phyloP scores from a whole-genome alignment of 2,329 filamentous ascomycete species.

The Colletotrichum scovillei region DNA sequence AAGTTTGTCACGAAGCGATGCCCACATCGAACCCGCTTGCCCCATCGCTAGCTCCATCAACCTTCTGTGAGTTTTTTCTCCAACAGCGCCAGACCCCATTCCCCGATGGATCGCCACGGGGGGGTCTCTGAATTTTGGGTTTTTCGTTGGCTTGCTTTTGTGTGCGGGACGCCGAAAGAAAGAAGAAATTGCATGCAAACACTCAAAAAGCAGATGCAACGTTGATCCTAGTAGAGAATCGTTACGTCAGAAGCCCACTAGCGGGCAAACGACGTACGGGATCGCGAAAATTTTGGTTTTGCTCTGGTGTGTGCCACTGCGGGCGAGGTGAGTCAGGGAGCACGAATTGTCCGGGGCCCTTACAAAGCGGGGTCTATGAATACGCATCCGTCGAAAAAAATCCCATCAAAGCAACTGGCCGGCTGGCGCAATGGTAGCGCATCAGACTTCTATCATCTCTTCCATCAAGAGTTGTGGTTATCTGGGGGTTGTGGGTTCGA shows the following conservation, averaged over 20 bases:
- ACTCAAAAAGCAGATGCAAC: background rate
- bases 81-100: background rate
- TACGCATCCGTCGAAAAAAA: accelerated
- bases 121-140: background rate
- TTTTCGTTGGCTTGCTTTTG: background rate
- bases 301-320: background rate
- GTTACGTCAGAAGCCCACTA: conserved; percentile 8
- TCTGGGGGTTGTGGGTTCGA: conserved; percentile 35
- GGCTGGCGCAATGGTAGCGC: conserved; percentile 36
- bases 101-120: conserved; percentile 7
- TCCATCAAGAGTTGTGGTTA: background rate
- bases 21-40: conserved; percentile 9
- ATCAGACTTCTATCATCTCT: conserved; percentile 25
- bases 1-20: background rate
- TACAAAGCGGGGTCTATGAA: accelerated
- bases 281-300: background rate
- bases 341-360: background rate
- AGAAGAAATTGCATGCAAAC: background rate
- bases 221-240: conserved; percentile 1
- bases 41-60: background rate
- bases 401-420: background rate
- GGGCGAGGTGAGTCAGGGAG: background rate
- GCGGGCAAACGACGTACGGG: background rate
- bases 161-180: background rate
- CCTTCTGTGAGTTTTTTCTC: background rate